Evolutionary conservation across 257 asterid genomes (phyloP), one percentile per base, ranked within the genome.

Genomic region (Ilex aquifolium): DNA sequence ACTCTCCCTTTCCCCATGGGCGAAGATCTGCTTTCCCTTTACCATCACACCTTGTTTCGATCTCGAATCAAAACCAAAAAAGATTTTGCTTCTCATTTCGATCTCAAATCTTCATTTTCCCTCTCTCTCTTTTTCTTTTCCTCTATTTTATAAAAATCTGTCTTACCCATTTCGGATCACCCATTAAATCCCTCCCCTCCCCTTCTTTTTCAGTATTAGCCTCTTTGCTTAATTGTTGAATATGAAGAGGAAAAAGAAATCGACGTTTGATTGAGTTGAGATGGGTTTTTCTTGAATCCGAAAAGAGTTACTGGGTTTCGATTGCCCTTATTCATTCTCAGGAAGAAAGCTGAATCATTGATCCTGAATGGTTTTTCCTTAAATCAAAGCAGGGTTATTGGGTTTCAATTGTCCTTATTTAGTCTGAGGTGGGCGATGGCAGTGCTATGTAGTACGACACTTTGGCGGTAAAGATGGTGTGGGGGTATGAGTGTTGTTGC

Each of bases 401-500:
- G 1, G 27, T 21, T 21, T 21, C 27, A 21, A 21, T 1, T 21
- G 27, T 21, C 27, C 27, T 21, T 21, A 21, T 21, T 21, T 0
- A 11, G 12, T 6, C 0, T 7, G 10, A 6, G 48, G 12, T 42
- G 40, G 54, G n/a, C 21, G 27, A 90, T 88, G 97, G 97, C 91
- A 13, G 82, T 83, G 77, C 79, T 84, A 36, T 90, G 96, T 86
- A 83, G 87, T 68, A 68, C 65, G 76, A 84, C 82, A 2, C 53
- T 85, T 31, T 82, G 86, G 51, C 85, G 68, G 90, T 81, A n/a
- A 77, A 75, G 61, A 80, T 83, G 85, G 74, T 88, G 66, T 88
- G 93, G 93, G 32, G 81, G 71, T 90, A 95, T 31, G 59, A 88
- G 51, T 67, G 76, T 64, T 79, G 88, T 31, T 88, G 96, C 1